A percentile compares a stretch with the other conserved stretches of the same genome.
Evolutionary conservation across 1,284 basidiomycete species (phyloP).

Genomic region (Marasmius tenuissimus): DNA sequence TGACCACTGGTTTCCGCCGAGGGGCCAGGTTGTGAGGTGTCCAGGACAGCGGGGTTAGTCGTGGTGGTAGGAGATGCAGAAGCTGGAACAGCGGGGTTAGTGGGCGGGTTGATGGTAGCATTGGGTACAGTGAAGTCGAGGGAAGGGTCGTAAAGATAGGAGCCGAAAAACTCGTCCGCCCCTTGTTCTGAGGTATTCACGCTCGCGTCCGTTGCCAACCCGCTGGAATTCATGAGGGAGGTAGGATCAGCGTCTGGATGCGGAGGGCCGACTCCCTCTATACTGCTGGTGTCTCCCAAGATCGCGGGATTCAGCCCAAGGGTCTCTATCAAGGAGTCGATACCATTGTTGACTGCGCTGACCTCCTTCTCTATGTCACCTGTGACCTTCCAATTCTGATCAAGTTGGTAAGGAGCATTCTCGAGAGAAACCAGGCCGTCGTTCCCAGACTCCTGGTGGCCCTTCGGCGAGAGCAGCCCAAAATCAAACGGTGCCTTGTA

Average conservation of each 20-base stretch:
- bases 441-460: conserved; percentile 11
- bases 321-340: conserved; percentile 72
- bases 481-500: conserved; percentile 11
- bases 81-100: not conserved
- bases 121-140: not conserved
- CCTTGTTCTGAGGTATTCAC: not conserved
- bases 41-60: not conserved
- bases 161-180: conserved; percentile 1
- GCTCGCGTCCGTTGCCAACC: not conserved
- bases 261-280: conserved; percentile 15
- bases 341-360: conserved; percentile 67
- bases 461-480: conserved; percentile 8
- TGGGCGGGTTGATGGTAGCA: not conserved
- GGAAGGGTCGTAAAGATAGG: not conserved
- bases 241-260: conserved; percentile 9
- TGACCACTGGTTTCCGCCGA: not conserved
- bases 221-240: not conserved
- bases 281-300: conserved; percentile 16
- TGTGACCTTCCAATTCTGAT: conserved; percentile 62
- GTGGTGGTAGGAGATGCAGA: not conserved
- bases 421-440: conserved; percentile 41
- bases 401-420: conserved; percentile 39
- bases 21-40: not conserved
- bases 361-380: conserved; percentile 73
- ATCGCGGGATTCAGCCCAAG: conserved; percentile 61